Conservation (phyloP, 2,329 filamentous ascomycete genomes). For the Lojkania enalia region DNA sequence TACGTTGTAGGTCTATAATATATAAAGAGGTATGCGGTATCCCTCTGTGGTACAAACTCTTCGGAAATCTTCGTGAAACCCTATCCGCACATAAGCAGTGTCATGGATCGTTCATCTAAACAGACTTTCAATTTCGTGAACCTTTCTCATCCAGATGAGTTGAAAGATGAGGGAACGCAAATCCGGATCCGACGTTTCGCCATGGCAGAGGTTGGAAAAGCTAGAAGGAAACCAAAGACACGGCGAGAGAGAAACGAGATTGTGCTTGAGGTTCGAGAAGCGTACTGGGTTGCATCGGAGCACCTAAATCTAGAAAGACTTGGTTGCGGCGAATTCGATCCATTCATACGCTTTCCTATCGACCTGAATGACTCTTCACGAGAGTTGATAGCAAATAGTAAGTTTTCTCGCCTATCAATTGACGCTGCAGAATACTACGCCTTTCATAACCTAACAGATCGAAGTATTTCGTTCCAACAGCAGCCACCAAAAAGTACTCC, state of each 20-base stretch:
- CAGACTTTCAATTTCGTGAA: conserved; percentile 37
- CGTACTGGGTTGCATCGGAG: too few species aligned
- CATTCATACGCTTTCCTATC: conserved; percentile 31
- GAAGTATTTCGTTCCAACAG: conserved; percentile 30
- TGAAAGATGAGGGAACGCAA: conserved; percentile 36
- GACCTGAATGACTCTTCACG: conserved; percentile 27
- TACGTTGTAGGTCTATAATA: too few species aligned
- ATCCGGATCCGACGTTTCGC: conserved; percentile 37
- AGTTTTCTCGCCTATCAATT: conserved; percentile 6
- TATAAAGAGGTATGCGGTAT: too few species aligned
- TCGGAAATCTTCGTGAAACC: neutral
- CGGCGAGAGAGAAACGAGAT: conserved; percentile 30
- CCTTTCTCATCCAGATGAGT: conserved; percentile 34
- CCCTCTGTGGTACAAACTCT: too few species aligned
- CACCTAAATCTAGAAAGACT: conserved; percentile 15
- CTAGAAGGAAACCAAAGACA: conserved; percentile 31
- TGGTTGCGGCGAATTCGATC: conserved; percentile 27
- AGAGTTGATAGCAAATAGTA: conserved; percentile 30
- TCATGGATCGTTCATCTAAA: conserved; percentile 30
- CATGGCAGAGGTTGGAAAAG: conserved; percentile 37
- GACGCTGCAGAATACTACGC: neutral
- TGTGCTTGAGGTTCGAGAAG: conserved; percentile 28
- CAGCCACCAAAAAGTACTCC: conserved; percentile 25
- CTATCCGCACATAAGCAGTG: too few species aligned
- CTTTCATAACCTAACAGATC: conserved; percentile 13